Percentiles rank a stretch among this genome's conserved stretches.
Conservation (phyloP, 108 stramenopile species). For the Cylindrotheca closterium region DNA sequence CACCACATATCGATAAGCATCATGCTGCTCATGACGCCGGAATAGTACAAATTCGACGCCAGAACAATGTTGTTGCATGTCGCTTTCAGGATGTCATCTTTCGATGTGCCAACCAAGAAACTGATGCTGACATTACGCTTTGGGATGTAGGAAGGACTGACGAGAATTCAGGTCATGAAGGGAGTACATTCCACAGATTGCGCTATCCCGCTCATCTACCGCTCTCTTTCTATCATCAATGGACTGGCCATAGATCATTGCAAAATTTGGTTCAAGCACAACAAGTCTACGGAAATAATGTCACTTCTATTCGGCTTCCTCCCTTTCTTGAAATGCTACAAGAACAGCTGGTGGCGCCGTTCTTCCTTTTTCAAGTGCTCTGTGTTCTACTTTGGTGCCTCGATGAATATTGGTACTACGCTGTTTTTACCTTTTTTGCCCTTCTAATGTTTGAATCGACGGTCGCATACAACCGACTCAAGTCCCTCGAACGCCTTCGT, state of each 20-base stretch:
- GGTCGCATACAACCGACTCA: conserved; percentile 83
- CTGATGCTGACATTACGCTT: conserved; percentile 30
- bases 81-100: conserved; percentile 49
- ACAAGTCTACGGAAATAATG: conserved; percentile 81
- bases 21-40: conserved; percentile 28
- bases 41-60: neutral
- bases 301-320: conserved; percentile 84
- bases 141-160: conserved; percentile 11
- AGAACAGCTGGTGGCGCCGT: conserved; percentile 92
- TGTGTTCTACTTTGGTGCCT: conserved; percentile 95
- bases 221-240: conserved; percentile 56
- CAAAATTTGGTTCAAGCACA: conserved; percentile 21
- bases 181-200: conserved; percentile 50
- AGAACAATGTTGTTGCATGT: conserved; percentile 19
- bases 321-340: conserved; percentile 78
- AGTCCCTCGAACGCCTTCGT: conserved; percentile 77
- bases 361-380: conserved; percentile 97
- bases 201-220: conserved; percentile 68
- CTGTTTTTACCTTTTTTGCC: conserved; percentile 91
- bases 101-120: conserved; percentile 23
- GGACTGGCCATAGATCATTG: conserved; percentile 53
- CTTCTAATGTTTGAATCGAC: conserved; percentile 92
- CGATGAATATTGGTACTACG: conserved; percentile 98
- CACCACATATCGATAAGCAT: conserved; percentile 30
- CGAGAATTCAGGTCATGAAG: neutral